These are phyloP conservation scores for Ormosia emarginata DNA, from an alignment of 306 rosid genomes.

Conservation along the genomic window DNA sequence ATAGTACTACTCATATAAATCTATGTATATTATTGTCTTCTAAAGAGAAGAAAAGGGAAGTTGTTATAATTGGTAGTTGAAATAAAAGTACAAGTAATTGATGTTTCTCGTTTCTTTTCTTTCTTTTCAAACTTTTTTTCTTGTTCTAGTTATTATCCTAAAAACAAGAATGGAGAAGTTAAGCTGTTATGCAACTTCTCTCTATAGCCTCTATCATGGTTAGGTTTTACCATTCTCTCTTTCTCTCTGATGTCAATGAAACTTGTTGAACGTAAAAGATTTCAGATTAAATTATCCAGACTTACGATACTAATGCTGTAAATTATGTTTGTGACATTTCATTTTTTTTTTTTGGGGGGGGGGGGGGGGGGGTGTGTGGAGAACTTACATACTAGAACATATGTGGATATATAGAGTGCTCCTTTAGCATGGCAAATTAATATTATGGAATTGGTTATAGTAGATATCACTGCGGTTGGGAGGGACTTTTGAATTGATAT, in stretches of 20 bases:
- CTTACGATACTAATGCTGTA: not conserved
- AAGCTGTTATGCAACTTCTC: not conserved
- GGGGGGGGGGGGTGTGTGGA: too few relatives aligned
- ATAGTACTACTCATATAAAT: not conserved
- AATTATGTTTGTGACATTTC: not conserved
- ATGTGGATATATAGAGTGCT: not conserved
- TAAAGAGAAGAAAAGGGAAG: constrained; percentile 6
- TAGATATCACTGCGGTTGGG: not conserved
- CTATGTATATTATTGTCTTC: constrained; percentile 9
- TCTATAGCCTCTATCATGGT: not conserved
- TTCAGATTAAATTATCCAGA: not conserved
- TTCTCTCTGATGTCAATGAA: not conserved
- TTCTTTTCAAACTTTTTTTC: not conserved
- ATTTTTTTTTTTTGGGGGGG: not conserved
- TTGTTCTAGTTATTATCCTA: not conserved
- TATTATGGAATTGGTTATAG: not conserved
- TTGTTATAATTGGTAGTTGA: not conserved
- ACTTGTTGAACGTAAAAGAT: not conserved
- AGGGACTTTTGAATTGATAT: not conserved
- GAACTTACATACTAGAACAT: not conserved
- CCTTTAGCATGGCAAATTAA: not conserved
- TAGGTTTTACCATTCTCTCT: not conserved
- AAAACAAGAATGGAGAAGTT: not conserved
- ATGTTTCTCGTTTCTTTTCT: not conserved
- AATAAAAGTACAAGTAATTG: not conserved